Evolutionary conservation across 2,329 filamentous ascomycete species (phyloP).

Genomic region (Colletotrichum ledebouriae): DNA sequence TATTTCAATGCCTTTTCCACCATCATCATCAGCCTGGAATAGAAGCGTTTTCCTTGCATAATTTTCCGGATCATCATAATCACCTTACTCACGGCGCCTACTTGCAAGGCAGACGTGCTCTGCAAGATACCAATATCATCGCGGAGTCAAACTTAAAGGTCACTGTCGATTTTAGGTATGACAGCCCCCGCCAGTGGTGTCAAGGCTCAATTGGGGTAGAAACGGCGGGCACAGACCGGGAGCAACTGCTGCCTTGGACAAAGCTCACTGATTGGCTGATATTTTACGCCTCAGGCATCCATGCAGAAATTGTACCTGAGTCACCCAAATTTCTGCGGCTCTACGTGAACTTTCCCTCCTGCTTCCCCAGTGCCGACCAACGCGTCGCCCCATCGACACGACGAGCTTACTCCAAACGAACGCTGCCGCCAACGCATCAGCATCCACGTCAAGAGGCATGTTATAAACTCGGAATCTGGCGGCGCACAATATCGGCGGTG

Average conservation of each 20-base stretch:
- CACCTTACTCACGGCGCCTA: not conserved
- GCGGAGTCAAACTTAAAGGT: not conserved
- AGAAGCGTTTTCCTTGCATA: not conserved
- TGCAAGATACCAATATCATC: not conserved
- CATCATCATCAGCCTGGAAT: not conserved
- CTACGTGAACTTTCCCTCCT: conserved; percentile 44
- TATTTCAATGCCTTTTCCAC: not conserved
- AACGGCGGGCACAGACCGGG: conserved; percentile 34
- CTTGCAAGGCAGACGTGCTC: not conserved
- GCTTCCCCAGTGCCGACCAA: conserved; percentile 38
- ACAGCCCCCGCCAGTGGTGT: conserved; percentile 17
- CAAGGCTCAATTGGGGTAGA: conserved; percentile 27
- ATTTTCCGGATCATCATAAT: not conserved
- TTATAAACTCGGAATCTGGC: conserved; percentile 32
- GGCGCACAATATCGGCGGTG: conserved; percentile 39
- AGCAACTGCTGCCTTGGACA: conserved; percentile 16
- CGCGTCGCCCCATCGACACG: conserved; percentile 41
- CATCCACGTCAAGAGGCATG: conserved; percentile 37
- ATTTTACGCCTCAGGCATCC: conserved; percentile 39
- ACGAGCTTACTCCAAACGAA: conserved; percentile 36
- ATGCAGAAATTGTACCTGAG: conserved; percentile 42
- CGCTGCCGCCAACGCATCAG: conserved; percentile 27
- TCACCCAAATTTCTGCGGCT: conserved; percentile 43
- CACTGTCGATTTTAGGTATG: conserved; percentile 35
- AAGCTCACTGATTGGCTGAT: conserved; percentile 35